phyloP scores from a whole-genome alignment of 148 eudicot species.

The Amaranthus palmeri region DNA sequence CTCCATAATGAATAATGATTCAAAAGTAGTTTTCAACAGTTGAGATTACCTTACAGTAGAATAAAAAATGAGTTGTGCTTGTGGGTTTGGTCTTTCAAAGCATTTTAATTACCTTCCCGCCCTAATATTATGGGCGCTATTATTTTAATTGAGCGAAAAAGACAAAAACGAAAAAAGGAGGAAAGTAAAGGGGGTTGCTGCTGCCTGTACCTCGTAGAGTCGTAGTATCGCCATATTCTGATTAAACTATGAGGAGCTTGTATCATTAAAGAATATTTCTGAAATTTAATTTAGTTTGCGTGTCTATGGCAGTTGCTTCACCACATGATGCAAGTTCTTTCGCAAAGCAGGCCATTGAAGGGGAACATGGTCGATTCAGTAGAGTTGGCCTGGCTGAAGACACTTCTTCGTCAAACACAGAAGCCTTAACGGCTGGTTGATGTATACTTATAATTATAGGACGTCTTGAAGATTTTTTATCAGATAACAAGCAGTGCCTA shows the following conservation, averaged over 20 bases:
- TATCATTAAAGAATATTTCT: not conserved
- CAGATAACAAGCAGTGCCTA: constrained; percentile 25
- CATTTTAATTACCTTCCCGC: not conserved
- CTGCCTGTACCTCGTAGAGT: too few species aligned
- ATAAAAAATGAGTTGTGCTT: not conserved
- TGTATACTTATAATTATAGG: constrained; percentile 17
- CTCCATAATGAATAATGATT: not conserved
- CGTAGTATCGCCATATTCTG: not conserved
- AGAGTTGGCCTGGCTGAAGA: constrained; percentile 24
- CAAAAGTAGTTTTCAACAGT: not conserved
- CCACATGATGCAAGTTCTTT: constrained; percentile 24
- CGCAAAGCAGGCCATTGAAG: constrained; percentile 26
- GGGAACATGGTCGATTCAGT: constrained; percentile 17
- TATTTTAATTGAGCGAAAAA: not conserved
- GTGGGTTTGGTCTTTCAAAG: not conserved
- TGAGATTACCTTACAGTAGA: too few species aligned
- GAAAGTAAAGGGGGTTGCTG: too few species aligned
- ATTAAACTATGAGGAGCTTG: not conserved
- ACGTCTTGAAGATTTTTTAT: constrained; percentile 20
- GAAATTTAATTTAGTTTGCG: not conserved
- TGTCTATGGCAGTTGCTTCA: constrained; percentile 19
- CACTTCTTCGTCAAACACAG: constrained; percentile 13
- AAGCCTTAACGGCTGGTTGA: constrained; percentile 26
- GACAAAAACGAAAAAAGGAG: too few species aligned
- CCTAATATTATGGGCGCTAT: not conserved